Percentiles rank a stretch among this genome's conserved stretches.
Conservation (phyloP, 805 yeast genomes). For the Kodamaea neixiangensis region DNA sequence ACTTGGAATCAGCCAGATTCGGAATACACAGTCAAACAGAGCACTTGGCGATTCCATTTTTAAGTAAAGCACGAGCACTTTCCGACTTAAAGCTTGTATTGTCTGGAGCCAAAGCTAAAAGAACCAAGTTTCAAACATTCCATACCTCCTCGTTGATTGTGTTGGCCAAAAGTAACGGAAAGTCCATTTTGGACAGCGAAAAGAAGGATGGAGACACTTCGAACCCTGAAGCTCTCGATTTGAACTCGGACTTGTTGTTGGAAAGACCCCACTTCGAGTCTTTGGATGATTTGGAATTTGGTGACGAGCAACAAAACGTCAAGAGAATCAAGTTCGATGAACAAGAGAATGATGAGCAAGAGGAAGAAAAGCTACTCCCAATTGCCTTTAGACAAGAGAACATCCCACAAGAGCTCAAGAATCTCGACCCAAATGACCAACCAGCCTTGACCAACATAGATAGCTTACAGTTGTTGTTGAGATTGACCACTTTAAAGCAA, state of each 20-base stretch:
- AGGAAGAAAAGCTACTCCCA: slow-evolving; percentile 53
- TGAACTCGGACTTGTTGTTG: slow-evolving; percentile 75
- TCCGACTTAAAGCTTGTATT: slow-evolving; percentile 64
- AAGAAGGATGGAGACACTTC: slow-evolving; percentile 17
- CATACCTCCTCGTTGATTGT: slow-evolving; percentile 75
- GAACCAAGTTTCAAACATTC: slow-evolving; percentile 78
- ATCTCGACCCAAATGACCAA: slow-evolving; percentile 78
- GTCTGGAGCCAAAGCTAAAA: slow-evolving; percentile 86
- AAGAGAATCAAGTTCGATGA: slow-evolving; percentile 45
- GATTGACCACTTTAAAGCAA: slow-evolving; percentile 62
- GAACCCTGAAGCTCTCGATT: slow-evolving; percentile 56
- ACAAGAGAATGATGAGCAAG: slow-evolving; percentile 17
- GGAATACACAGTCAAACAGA: slow-evolving; percentile 66
- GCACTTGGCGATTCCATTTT: slow-evolving; percentile 54
- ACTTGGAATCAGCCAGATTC: slow-evolving; percentile 68
- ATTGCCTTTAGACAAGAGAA: slow-evolving; percentile 60
- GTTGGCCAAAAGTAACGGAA: slow-evolving; percentile 58
- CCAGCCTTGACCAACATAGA: slow-evolving; percentile 74
- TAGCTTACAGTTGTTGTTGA: slow-evolving; percentile 68
- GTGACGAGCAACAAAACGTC: slow-evolving; percentile 34
- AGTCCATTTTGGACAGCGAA: slow-evolving; percentile 24
- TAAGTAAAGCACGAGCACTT: slow-evolving; percentile 56
- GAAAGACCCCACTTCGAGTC: slow-evolving; percentile 75
- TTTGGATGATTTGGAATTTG: slow-evolving; percentile 47
- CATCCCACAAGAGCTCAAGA: slow-evolving; percentile 55